Percentiles rank a stretch among this genome's conserved stretches.
Conservation (phyloP, 129 eudicot species). For the Flaveria trinervia region DNA sequence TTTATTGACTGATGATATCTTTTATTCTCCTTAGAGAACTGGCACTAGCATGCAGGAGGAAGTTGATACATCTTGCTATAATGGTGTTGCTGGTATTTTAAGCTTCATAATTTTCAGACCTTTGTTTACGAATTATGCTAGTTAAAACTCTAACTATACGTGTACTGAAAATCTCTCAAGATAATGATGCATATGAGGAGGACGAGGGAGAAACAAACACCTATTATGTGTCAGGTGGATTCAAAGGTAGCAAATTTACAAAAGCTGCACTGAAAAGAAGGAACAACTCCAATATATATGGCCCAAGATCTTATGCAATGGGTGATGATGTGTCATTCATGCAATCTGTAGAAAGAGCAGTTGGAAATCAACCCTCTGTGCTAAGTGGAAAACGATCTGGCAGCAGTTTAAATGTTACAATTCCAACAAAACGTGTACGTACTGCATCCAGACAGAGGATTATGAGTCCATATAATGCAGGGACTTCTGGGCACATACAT, state of each 20-base stretch:
- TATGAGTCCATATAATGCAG: conserved; percentile 47
- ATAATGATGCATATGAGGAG: conserved; percentile 48
- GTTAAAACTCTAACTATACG: neutral
- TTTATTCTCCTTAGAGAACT: conserved; percentile 12
- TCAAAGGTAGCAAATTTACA: conserved; percentile 49
- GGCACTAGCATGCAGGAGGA: conserved; percentile 9
- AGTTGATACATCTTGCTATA: conserved; percentile 17
- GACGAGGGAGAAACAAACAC: conserved; percentile 64
- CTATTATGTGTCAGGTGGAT: conserved; percentile 52
- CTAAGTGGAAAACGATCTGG: conserved; percentile 60
- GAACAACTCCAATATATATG: conserved; percentile 40
- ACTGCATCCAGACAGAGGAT: conserved; percentile 84
- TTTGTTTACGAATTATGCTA: neutral
- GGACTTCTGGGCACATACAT: conserved; percentile 21
- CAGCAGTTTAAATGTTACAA: conserved; percentile 57
- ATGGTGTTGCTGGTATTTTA: conserved; percentile 13
- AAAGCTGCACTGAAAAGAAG: conserved; percentile 51
- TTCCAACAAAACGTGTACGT: conserved; percentile 74
- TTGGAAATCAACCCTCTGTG: conserved; percentile 48
- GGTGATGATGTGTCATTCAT: conserved; percentile 48
- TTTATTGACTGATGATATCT: neutral
- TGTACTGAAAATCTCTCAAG: conserved; percentile 5
- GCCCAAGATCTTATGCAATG: conserved; percentile 55
- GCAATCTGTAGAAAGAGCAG: conserved; percentile 53
- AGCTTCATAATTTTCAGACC: neutral